Evolutionary conservation across 805 yeast genomes (phyloP), one percentile per base, ranked within the genome.

Genomic region (Myxozyma neglecta): DNA sequence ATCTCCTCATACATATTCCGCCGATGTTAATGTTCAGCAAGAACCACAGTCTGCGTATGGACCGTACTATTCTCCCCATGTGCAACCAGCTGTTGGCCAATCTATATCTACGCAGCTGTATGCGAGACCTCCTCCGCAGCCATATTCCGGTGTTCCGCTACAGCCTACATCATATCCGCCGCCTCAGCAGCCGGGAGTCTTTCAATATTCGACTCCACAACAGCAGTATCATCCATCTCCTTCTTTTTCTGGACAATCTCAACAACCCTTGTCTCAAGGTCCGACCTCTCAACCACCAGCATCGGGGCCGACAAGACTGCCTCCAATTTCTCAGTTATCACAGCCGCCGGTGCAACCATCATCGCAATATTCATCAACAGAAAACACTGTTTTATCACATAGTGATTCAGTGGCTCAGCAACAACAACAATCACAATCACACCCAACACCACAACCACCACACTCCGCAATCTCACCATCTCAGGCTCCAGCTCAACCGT

Each of bases 311-410:
- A 42, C 29, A 9, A 29, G 34, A 14, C 50, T 61, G 35, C 65
- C 65, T 4, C 65, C 65, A n/a, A 61, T 61, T 7, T 61, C 65
- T 8, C 65, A 61, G 11, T 8, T 60, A 13, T 47, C 59, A 13
- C 58, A 53, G 34, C 55, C 55, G n/a, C 53, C 56, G 14, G 37
- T 45, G 8, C 57, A 32, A 32, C 13, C 44, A 9, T 20, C 46
- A 24, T n/a, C 44, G 36, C 53, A 44, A 8, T 46, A 43, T 34
- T 53, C 50, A 13, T 59, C 39, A 11, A 46, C 18, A 13, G 47
- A 51, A 14, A 52, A 40, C 24, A 20, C 39, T 6, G 34, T 42
- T 1, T 16, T 29, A 20, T 37, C 18, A 14, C 49, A 10, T 2
- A 16, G 18, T 11, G 55, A 51, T 13, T 46, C 35, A 2, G 46